Base-by-base conservation (phyloP, 2,329 filamentous ascomycete genomes). In the Trichophyton schoenleinii region DNA sequence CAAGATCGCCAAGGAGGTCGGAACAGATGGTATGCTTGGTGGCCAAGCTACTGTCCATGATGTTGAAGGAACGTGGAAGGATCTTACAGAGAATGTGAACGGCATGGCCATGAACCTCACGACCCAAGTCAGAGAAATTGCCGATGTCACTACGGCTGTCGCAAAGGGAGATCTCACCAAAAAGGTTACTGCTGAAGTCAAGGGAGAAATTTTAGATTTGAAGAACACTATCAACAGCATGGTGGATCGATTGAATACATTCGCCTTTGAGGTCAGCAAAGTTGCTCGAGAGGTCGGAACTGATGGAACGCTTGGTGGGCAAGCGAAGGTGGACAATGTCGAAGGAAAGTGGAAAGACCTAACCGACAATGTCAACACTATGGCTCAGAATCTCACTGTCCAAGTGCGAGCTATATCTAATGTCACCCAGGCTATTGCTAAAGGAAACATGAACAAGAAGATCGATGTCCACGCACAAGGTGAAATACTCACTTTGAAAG, bases 91-190 rank as follows among this genome's bases (percentile, higher is more conserved):
- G 70, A 91, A 91, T 65, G 92, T 99, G 76, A 99, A 99, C 76
- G 88, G 91, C 67, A 97, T 99, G 92, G 92, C 92, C 71, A 95
- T 94, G 82, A 99, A 97, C 73, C 79, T 99, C 68, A 97, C 92
- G 2, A 95, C 94, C 3, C 92, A 99, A 78, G 94, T 99, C 71
- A 87, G 92, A 78, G 91, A 96, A 75, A 99, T 99, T 68, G 94
- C 92, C 64, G 90, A 92, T 70, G 94, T 99, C 63, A 97, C 92
- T 2, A 96, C 91, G 1, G 92, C 92, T 63, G 92, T 99, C 64
- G 92, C 92, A 59, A 89, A 88, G 73, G 92, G 92, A 70, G 92
- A 99, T 75, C 79, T 99, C 64, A 95, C 89, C 64, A 90, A 94
- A 77, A 97, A 96, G 79, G 96, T 99, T 71, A 88, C 90, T 64